Evolutionary conservation across 1,139 yeast genomes (phyloP).

Genomic region (Suhomyces choctaworum): DNA sequence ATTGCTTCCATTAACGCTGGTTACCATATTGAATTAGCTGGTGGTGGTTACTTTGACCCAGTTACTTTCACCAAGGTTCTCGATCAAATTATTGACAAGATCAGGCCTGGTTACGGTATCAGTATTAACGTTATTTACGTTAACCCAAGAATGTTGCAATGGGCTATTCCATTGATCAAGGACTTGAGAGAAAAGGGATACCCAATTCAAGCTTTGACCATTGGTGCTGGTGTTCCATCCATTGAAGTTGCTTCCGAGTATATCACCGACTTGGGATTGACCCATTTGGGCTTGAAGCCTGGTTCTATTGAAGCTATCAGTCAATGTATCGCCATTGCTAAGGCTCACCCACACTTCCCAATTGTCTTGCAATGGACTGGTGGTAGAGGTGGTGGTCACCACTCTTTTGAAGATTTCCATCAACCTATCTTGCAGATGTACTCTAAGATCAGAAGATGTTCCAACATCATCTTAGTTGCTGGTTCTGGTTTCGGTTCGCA

Average conservation of each 20-base stretch:
- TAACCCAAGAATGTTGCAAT: conserved; percentile 95
- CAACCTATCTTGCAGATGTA: conserved; percentile 96
- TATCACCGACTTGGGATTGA: conserved; percentile 86
- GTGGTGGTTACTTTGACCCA: conserved; percentile 94
- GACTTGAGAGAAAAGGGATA: conserved; percentile 86
- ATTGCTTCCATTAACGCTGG: conserved; percentile 95
- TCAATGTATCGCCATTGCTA: conserved; percentile 86
- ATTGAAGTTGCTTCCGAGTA: conserved; percentile 96
- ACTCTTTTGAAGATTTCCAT: conserved; percentile 98
- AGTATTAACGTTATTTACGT: conserved; percentile 92
- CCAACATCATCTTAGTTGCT: conserved; percentile 86
- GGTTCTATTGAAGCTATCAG: conserved; percentile 93
- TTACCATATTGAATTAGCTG: conserved; percentile 95
- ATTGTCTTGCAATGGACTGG: conserved; percentile 99
- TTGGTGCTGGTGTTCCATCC: conserved; percentile 99
- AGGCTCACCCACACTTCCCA: conserved; percentile 94
- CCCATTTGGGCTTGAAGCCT: conserved; percentile 95
- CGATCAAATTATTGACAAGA: conserved; percentile 61
- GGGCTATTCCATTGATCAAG: conserved; percentile 97
- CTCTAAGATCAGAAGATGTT: conserved; percentile 87
- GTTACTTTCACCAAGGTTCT: conserved; percentile 71
- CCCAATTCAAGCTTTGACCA: conserved; percentile 93
- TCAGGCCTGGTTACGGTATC: conserved; percentile 85
- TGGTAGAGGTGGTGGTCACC: conserved; percentile 99
- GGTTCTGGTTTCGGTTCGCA: conserved; percentile 99